phyloP scores from a whole-genome alignment of 2,329 filamentous ascomycete species.

The Aureobasidium namibiae region DNA sequence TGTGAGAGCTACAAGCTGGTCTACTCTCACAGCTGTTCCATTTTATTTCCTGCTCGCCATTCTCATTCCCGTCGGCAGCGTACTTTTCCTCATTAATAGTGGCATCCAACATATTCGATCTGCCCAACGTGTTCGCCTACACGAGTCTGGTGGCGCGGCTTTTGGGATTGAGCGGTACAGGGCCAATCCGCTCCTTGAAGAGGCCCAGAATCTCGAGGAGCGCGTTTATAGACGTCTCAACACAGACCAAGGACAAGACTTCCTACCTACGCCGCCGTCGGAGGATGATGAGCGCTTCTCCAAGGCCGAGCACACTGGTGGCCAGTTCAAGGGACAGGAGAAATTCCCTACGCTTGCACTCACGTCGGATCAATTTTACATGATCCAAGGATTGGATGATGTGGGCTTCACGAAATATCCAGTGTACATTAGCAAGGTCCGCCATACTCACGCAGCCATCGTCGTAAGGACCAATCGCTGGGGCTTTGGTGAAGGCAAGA shows the following conservation, averaged over 20 bases:
- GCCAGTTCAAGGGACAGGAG: slow-evolving; percentile 13
- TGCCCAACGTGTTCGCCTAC: slow-evolving; percentile 62
- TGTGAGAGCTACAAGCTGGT: slow-evolving; percentile 20
- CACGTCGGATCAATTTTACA: slow-evolving; percentile 71
- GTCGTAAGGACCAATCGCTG: slow-evolving; percentile 65
- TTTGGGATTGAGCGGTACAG: slow-evolving; percentile 63
- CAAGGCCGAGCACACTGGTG: background rate
- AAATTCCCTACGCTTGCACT: slow-evolving; percentile 63
- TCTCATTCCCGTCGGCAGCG: slow-evolving; percentile 65
- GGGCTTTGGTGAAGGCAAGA: slow-evolving; percentile 64
- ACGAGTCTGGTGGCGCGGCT: slow-evolving; percentile 57
- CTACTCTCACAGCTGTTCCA: slow-evolving; percentile 48
- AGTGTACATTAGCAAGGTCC: slow-evolving; percentile 66
- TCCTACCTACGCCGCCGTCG: slow-evolving; percentile 46
- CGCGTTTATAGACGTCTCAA: slow-evolving; percentile 67
- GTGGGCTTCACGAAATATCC: slow-evolving; percentile 52
- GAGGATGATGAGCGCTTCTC: slow-evolving; percentile 16
- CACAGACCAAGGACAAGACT: slow-evolving; percentile 55
- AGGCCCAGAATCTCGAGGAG: slow-evolving; percentile 68
- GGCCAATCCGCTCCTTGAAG: slow-evolving; percentile 65
- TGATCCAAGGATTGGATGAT: slow-evolving; percentile 67
- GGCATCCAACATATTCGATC: slow-evolving; percentile 69
- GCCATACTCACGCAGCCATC: slow-evolving; percentile 85
- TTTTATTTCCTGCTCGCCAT: slow-evolving; percentile 57
- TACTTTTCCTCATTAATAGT: slow-evolving; percentile 67